These are phyloP conservation scores for Cladobotryum protrusum DNA, from an alignment of 2,329 filamentous ascomycete genomes.

Conservation along the genomic window DNA sequence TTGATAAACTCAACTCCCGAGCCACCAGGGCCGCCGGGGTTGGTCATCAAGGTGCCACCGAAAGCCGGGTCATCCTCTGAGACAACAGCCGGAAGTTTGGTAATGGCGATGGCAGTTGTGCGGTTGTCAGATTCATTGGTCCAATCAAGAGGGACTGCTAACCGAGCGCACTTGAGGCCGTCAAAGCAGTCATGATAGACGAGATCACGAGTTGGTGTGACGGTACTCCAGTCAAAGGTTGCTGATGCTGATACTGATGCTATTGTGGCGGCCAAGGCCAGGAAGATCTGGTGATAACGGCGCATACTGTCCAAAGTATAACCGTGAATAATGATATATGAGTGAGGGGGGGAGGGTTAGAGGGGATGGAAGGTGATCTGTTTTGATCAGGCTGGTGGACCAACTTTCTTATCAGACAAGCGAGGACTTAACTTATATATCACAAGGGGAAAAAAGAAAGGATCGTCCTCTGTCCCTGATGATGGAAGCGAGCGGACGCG, in stretches of 20 bases:
- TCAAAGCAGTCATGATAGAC: constrained; percentile 34
- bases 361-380: too few species aligned
- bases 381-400: too few species aligned
- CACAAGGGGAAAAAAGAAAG: too few species aligned
- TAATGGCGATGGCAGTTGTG: constrained; percentile 32
- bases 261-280: not conserved
- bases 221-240: constrained; percentile 27
- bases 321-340: too few species aligned
- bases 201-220: constrained; percentile 29
- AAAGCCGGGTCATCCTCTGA: constrained; percentile 28
- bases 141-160: constrained; percentile 38
- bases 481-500: too few species aligned
- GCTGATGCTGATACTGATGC: not conserved
- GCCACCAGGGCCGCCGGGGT: constrained; percentile 39
- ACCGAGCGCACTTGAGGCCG: constrained; percentile 33
- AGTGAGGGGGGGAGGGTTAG: too few species aligned
- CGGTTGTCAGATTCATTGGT: constrained; percentile 18
- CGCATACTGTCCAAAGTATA: too few species aligned
- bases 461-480: too few species aligned
- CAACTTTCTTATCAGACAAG: too few species aligned
- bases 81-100: constrained; percentile 33
- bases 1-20: constrained; percentile 28
- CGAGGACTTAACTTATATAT: too few species aligned
- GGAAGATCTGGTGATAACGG: too few species aligned
- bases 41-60: constrained; percentile 36